Conservation (phyloP, 352 stramenopile species). For the Globisporangium solare region DNA sequence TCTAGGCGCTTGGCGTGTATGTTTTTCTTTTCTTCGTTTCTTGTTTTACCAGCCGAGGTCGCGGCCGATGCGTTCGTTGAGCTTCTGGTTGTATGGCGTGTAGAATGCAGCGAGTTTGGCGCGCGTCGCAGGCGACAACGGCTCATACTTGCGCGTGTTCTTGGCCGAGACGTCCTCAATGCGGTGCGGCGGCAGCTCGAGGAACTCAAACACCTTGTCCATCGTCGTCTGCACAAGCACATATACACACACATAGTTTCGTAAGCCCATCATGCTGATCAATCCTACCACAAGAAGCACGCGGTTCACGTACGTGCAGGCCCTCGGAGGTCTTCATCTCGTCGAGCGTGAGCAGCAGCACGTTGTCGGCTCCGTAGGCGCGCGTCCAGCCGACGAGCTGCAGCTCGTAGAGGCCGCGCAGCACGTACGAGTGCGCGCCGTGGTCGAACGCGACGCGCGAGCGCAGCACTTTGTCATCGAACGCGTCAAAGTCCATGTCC, state of each 20-base stretch:
- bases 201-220: conserved; percentile 78
- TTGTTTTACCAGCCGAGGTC: conserved; percentile 65
- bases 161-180: conserved; percentile 82
- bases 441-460: conserved; percentile 43
- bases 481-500: conserved; percentile 70
- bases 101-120: conserved; percentile 73
- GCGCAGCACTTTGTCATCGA: conserved; percentile 58
- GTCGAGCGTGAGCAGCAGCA: conserved; percentile 92
- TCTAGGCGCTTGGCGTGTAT: conserved; percentile 2
- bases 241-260: conserved; percentile 8
- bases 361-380: conserved; percentile 85
- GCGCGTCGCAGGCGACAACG: conserved; percentile 46
- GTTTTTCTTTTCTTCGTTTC: too few species aligned
- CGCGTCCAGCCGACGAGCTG: conserved; percentile 92
- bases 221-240: conserved; percentile 53
- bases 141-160: conserved; percentile 86
- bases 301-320: conserved; percentile 41
- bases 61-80: conserved; percentile 59
- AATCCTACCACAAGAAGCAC: neutral
- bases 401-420: conserved; percentile 92
- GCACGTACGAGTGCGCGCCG: conserved; percentile 79
- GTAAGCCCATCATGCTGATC: neutral
- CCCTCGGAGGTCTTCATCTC: conserved; percentile 83
- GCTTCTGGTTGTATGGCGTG: conserved; percentile 77
- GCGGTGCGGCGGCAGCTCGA: conserved; percentile 75